A percentile compares a stretch with the other conserved stretches of the same genome.
Evolutionary conservation across 805 yeast species (phyloP).

Genomic region (Cyberlindnera meyerae): DNA sequence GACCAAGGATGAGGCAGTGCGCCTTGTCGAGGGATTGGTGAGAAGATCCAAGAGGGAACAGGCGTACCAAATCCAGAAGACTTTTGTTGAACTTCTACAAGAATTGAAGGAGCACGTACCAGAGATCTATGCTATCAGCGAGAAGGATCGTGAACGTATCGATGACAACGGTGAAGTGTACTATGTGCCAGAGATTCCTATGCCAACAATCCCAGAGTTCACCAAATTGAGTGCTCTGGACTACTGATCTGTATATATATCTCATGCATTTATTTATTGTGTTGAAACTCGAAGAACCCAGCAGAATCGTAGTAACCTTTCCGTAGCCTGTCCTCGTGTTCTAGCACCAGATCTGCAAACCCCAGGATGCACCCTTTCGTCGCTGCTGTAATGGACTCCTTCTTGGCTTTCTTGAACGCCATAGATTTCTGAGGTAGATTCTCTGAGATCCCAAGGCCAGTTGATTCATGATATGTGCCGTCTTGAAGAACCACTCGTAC

Average conservation of each 20-base stretch:
- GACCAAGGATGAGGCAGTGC: constrained; percentile 69
- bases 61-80: constrained; percentile 74
- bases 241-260: constrained; percentile 31
- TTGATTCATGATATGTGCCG: constrained; percentile 77
- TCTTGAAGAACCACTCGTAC: constrained; percentile 71
- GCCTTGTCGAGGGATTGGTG: constrained; percentile 68
- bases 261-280: background rate
- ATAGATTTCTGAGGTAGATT: constrained; percentile 57
- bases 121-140: constrained; percentile 79
- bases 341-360: constrained; percentile 59
- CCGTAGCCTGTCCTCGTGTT: constrained; percentile 31
- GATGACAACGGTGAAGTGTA: constrained; percentile 87
- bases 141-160: constrained; percentile 80
- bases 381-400: constrained; percentile 84
- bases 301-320: constrained; percentile 30
- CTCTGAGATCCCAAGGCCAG: constrained; percentile 70
- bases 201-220: constrained; percentile 61
- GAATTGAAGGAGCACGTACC: constrained; percentile 54
- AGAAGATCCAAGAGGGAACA: constrained; percentile 72
- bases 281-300: constrained; percentile 25
- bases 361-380: constrained; percentile 72
- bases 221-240: constrained; percentile 55
- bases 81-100: constrained; percentile 51
- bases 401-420: constrained; percentile 76
- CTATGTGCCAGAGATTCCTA: constrained; percentile 68